Evolutionary conservation across 2,329 filamentous ascomycete genomes (phyloP).

Genomic region (Cryphonectria naterciae): DNA sequence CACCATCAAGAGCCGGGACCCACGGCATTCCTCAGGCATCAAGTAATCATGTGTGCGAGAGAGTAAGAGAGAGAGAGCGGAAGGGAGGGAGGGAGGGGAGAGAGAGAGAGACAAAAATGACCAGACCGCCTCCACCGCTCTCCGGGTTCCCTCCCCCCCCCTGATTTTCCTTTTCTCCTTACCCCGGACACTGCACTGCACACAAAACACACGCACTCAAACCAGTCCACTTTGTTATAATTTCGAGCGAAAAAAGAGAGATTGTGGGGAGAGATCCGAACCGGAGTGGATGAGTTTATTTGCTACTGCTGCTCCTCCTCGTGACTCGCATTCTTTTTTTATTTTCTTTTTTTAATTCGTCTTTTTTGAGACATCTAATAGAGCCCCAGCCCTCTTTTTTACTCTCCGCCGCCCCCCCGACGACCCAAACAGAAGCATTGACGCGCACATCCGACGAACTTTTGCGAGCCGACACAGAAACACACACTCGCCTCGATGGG

Average conservation of each 20-base stretch:
- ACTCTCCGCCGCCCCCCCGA: neutral
- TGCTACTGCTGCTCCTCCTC: neutral
- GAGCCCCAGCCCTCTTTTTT: slow-evolving; percentile 1
- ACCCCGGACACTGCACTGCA: neutral
- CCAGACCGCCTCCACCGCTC: slow-evolving; percentile 2
- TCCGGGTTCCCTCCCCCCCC: neutral
- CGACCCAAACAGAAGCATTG: neutral
- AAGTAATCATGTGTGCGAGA: neutral
- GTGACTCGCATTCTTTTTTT: neutral
- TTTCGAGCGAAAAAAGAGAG: neutral
- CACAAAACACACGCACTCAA: neutral
- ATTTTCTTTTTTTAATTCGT: neutral
- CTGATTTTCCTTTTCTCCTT: neutral
- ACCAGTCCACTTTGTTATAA: neutral
- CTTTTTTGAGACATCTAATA: slow-evolving; percentile 2
- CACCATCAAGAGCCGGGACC: neutral
- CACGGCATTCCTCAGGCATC: neutral
- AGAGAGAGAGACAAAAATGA: neutral
- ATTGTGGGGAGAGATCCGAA: neutral
- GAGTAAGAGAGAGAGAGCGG: too few relatives aligned
- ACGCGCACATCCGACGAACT: slow-evolving; percentile 1
- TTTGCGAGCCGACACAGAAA: neutral
- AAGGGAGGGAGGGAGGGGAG: neutral
- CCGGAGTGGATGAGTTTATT: neutral
- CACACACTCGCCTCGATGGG: neutral